Evolutionary conservation across 257 asterid genomes (phyloP).

Genomic region (Nicotiana tomentosiformis): DNA sequence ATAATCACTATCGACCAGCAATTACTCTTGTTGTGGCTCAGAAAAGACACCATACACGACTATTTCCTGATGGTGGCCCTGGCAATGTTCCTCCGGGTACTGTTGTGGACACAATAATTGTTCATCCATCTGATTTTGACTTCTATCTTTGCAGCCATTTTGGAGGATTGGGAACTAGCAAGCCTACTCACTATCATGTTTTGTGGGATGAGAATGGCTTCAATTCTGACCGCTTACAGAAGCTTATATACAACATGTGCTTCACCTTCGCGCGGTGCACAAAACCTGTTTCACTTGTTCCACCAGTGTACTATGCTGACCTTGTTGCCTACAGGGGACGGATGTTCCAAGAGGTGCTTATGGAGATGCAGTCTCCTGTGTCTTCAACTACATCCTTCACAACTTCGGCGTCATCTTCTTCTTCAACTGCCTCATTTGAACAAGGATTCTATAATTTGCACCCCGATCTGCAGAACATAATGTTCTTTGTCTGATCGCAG

Average conservation of each 20-base stretch:
- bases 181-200: constrained; percentile 63
- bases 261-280: constrained; percentile 70
- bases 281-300: constrained; percentile 71
- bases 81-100: constrained; percentile 71
- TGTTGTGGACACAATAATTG: constrained; percentile 59
- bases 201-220: constrained; percentile 53
- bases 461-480: constrained; percentile 32
- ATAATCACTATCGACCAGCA: constrained; percentile 27
- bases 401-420: constrained; percentile 6
- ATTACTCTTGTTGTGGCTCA: constrained; percentile 70
- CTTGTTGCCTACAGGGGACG: constrained; percentile 77
- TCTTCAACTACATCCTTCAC: not conserved
- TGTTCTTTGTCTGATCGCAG: constrained; percentile 46
- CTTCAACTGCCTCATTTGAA: constrained; percentile 28
- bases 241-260: constrained; percentile 60
- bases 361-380: constrained; percentile 22
- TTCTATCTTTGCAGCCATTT: constrained; percentile 75
- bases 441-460: constrained; percentile 35
- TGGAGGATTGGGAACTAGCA: constrained; percentile 75
- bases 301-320: constrained; percentile 72
- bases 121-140: constrained; percentile 57
- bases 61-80: constrained; percentile 29
- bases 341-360: constrained; percentile 44
- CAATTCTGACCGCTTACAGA: constrained; percentile 47
- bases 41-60: constrained; percentile 65